Evolutionary conservation across 805 yeast genomes (phyloP).

Genomic region (Candida silvatica): DNA sequence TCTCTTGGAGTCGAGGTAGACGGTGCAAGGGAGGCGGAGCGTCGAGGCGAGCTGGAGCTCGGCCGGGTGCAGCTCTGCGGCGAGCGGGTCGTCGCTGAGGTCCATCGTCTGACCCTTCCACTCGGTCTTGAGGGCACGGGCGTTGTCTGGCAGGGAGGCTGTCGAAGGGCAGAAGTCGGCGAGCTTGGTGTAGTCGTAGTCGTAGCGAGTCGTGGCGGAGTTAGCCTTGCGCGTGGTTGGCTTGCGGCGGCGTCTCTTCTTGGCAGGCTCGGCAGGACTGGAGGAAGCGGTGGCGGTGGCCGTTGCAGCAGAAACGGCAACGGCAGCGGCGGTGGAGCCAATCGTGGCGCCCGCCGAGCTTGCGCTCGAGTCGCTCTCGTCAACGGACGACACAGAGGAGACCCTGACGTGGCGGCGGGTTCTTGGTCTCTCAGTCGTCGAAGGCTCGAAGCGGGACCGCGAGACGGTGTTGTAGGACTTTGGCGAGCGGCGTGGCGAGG

Average conservation of each 20-base stretch:
- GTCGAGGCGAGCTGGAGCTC: constrained; percentile 80
- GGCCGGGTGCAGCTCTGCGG: constrained; percentile 77
- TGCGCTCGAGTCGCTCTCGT: constrained; percentile 17
- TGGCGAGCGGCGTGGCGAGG: background rate
- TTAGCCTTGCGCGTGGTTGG: constrained; percentile 11
- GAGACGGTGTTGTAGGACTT: constrained; percentile 21
- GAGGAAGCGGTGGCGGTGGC: constrained; percentile 23
- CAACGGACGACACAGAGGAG: constrained; percentile 1
- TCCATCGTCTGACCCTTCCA: constrained; percentile 99
- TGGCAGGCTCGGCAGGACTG: background rate
- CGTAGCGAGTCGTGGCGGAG: constrained; percentile 38
- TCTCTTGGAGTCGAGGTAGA: constrained; percentile 73
- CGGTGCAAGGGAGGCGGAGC: constrained; percentile 80
- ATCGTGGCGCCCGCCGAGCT: constrained; percentile 20
- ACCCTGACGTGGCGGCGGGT: constrained; percentile 49
- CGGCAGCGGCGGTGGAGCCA: constrained; percentile 17
- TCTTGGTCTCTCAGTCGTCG: constrained; percentile 41
- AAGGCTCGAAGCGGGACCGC: constrained; percentile 19
- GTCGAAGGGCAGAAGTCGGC: constrained; percentile 80
- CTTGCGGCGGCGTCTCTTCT: constrained; percentile 21
- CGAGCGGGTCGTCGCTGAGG: constrained; percentile 67
- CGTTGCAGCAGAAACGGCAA: too few relatives aligned
- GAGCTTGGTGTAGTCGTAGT: constrained; percentile 56
- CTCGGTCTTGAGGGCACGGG: constrained; percentile 75
- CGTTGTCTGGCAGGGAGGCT: constrained; percentile 56